Percentiles rank a stretch among this genome's conserved stretches.
Conservation (phyloP, 768 basidiomycete species). For the Rossbeevera mucosa region DNA sequence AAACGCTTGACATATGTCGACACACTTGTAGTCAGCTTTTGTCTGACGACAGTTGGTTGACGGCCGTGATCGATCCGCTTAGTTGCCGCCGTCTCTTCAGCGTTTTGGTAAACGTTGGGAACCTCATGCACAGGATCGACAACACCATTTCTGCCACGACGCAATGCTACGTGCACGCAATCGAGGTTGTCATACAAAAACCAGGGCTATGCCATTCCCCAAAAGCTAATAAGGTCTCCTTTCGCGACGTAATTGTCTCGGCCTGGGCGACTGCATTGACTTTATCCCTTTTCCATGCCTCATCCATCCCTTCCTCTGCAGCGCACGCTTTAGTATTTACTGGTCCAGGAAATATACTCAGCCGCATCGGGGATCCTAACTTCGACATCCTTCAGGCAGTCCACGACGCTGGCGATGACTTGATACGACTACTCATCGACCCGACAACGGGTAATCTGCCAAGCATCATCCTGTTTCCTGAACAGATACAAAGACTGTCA, state of each 20-base stretch:
- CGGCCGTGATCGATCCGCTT: conserved; percentile 20
- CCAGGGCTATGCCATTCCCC: conserved; percentile 17
- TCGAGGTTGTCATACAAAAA: conserved; percentile 40
- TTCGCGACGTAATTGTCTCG: conserved; percentile 38
- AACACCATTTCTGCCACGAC: conserved; percentile 28
- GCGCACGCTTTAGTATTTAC: conserved; percentile 15
- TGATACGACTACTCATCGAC: conserved; percentile 32
- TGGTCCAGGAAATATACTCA: conserved; percentile 21
- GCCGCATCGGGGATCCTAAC: conserved; percentile 29
- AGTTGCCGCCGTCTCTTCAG: conserved; percentile 43
- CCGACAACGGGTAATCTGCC: conserved; percentile 38
- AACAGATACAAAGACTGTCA: conserved; percentile 35
- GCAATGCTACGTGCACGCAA: conserved; percentile 37
- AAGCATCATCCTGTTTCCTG: conserved; percentile 38
- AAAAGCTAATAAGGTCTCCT: conserved; percentile 22
- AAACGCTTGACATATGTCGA: conserved; percentile 27
- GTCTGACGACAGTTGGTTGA: conserved; percentile 23
- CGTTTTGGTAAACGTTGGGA: conserved; percentile 40
- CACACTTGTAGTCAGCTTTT: conserved; percentile 32
- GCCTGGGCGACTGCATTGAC: conserved; percentile 34
- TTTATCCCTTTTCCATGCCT: conserved; percentile 23
- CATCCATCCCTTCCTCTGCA: conserved; percentile 20
- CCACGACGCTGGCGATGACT: conserved; percentile 29
- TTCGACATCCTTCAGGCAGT: conserved; percentile 35
- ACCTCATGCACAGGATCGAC: conserved; percentile 30